Conservation (phyloP, 805 yeast species). For the Sugiyamaella floridensis region DNA sequence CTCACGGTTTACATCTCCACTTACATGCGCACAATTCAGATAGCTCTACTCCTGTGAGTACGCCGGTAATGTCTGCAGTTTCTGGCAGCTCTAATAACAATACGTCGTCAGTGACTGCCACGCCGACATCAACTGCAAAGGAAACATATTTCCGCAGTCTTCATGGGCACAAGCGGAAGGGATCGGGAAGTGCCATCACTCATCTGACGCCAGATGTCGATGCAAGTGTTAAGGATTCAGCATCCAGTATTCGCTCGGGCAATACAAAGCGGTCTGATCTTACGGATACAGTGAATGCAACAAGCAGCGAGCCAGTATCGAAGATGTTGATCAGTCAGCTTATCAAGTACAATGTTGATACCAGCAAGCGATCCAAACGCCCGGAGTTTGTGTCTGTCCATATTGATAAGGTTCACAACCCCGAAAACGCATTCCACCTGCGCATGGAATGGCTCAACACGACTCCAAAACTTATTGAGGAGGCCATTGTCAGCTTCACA, state of each 20-base stretch:
- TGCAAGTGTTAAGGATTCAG: background rate
- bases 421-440: conserved; percentile 89
- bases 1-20: background rate
- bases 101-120: background rate
- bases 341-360: conserved; percentile 69
- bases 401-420: conserved; percentile 87
- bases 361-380: conserved; percentile 59
- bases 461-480: conserved; percentile 79
- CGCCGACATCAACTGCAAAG: background rate
- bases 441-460: conserved; percentile 90
- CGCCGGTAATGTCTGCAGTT: conserved; percentile 1
- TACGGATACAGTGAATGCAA: background rate
- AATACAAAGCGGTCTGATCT: conserved; percentile 2
- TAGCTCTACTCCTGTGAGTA: background rate
- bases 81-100: background rate
- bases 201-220: background rate
- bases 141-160: background rate
- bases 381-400: conserved; percentile 78
- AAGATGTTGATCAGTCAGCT: conserved; percentile 47
- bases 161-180: conserved; percentile 2
- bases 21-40: background rate
- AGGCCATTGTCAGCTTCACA: conserved; percentile 67
- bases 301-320: background rate
- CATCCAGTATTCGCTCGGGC: conserved; percentile 8
- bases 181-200: conserved; percentile 1